Percentiles rank a stretch among this genome's conserved stretches.
phyloP scores from a whole-genome alignment of 164 flowering plant genomes.

The Euptelea pleiosperma region DNA sequence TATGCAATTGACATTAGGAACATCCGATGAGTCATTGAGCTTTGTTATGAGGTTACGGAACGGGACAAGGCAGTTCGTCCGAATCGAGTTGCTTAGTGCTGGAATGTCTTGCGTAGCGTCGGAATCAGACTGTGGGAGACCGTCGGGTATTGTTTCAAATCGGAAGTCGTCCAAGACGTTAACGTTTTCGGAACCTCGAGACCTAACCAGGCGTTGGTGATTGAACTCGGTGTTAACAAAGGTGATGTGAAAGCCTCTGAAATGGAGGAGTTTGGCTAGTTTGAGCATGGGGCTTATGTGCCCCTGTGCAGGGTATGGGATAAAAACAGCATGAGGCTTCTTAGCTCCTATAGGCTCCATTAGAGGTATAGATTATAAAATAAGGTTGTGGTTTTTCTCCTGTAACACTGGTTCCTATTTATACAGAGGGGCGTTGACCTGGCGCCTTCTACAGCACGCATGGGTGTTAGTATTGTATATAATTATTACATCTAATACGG shows the following conservation, averaged over 20 bases:
- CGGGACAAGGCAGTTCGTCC: slow-evolving; percentile 26
- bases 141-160: slow-evolving; percentile 48
- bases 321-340: slow-evolving; percentile 36
- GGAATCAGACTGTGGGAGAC: slow-evolving; percentile 35
- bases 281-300: slow-evolving; percentile 38
- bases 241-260: slow-evolving; percentile 34
- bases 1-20: slow-evolving; percentile 41
- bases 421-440: too few relatives aligned
- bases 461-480: too few relatives aligned
- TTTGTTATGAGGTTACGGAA: slow-evolving; percentile 24
- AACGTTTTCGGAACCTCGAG: slow-evolving; percentile 34
- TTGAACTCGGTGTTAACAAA: slow-evolving; percentile 41
- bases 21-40: slow-evolving; percentile 20
- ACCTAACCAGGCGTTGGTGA: slow-evolving; percentile 34
- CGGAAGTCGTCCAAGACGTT: slow-evolving; percentile 31
- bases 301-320: slow-evolving; percentile 41
- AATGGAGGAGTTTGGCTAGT: slow-evolving; percentile 35
- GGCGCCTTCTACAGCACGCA: too few relatives aligned
- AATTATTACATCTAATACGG: too few relatives aligned
- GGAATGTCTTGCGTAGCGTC: slow-evolving; percentile 48
- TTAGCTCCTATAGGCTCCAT: too few relatives aligned
- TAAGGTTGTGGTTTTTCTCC: too few relatives aligned
- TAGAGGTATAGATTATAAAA: too few relatives aligned
- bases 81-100: slow-evolving; percentile 30
- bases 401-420: too few relatives aligned